Conservation (phyloP, 768 basidiomycete genomes). For the Tylopilus subfusipes region DNA sequence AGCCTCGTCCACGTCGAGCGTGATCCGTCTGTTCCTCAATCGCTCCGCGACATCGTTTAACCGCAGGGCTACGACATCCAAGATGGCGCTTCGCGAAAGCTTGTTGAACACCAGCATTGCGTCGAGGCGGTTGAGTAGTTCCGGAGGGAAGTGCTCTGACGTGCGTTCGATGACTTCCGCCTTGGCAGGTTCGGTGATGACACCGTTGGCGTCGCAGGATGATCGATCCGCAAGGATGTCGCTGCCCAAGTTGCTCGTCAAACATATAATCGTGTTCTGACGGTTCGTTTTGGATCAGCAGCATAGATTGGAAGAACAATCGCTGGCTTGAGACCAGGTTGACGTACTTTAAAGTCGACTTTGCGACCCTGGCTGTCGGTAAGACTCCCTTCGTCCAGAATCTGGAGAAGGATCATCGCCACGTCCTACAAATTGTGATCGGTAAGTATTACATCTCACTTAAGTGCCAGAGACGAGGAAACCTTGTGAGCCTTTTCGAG, state of each 20-base stretch:
- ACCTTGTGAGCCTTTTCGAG: conserved; percentile 73
- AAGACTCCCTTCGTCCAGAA: conserved; percentile 84
- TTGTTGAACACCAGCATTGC: conserved; percentile 90
- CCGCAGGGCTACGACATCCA: conserved; percentile 76
- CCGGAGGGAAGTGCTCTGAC: conserved; percentile 81
- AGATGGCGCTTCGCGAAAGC: conserved; percentile 66
- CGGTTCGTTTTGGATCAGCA: not conserved
- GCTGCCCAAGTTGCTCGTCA: conserved; percentile 85
- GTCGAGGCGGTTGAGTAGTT: conserved; percentile 86
- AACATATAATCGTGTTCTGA: conserved; percentile 86
- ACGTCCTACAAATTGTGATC: conserved; percentile 54
- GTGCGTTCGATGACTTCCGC: conserved; percentile 71
- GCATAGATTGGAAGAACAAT: not conserved
- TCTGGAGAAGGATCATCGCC: conserved; percentile 84
- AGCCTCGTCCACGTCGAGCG: conserved; percentile 59
- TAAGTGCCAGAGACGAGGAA: not conserved
- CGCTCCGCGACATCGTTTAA: conserved; percentile 70
- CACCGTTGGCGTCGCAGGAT: conserved; percentile 60
- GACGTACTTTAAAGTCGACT: conserved; percentile 77
- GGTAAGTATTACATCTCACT: not conserved
- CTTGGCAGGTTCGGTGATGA: conserved; percentile 59
- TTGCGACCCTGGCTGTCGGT: conserved; percentile 92
- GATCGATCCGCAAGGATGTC: conserved; percentile 70
- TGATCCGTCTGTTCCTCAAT: conserved; percentile 62
- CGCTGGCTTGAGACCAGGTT: not conserved